These are phyloP conservation scores for Candida sanyaensis DNA, from an alignment of 1,139 yeast genomes.

Conservation along the genomic window DNA sequence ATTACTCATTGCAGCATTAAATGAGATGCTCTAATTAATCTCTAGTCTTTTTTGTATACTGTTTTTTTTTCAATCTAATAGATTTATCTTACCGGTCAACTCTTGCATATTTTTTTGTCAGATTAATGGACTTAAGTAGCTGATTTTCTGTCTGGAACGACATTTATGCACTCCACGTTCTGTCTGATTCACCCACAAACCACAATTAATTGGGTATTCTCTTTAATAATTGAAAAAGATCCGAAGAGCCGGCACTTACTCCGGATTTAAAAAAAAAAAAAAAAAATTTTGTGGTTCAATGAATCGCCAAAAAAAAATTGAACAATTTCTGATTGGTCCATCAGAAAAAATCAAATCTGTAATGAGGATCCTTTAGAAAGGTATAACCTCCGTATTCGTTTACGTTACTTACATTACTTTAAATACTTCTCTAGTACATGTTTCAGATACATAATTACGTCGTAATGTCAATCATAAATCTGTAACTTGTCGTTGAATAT, in stretches of 20 bases:
- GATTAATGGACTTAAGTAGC: not conserved
- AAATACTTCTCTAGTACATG: too few relatives aligned
- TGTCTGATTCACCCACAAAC: slow-evolving; percentile 1
- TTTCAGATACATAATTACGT: too few relatives aligned
- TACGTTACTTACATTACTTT: too few relatives aligned
- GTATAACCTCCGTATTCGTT: too few relatives aligned
- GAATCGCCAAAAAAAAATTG: too few relatives aligned
- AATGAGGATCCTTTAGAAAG: too few relatives aligned
- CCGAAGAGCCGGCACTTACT: not conserved
- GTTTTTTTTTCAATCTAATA: not conserved
- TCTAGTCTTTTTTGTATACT: not conserved
- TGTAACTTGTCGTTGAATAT: too few relatives aligned
- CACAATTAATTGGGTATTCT: not conserved
- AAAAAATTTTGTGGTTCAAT: too few relatives aligned
- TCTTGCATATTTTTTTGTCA: not conserved
- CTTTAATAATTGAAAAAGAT: not conserved
- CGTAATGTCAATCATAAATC: too few relatives aligned
- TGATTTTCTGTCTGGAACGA: not conserved
- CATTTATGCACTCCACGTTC: slow-evolving; percentile 6
- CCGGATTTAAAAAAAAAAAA: too few relatives aligned
- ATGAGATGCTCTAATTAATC: not conserved
- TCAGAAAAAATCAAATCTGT: too few relatives aligned
- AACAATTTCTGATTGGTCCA: too few relatives aligned
- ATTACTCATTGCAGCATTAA: not conserved
- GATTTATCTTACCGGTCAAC: not conserved